Evolutionary conservation across 2,329 filamentous ascomycete species (phyloP), one percentile per base, ranked within the genome.

Genomic region (Grosmannia clavigera): DNA sequence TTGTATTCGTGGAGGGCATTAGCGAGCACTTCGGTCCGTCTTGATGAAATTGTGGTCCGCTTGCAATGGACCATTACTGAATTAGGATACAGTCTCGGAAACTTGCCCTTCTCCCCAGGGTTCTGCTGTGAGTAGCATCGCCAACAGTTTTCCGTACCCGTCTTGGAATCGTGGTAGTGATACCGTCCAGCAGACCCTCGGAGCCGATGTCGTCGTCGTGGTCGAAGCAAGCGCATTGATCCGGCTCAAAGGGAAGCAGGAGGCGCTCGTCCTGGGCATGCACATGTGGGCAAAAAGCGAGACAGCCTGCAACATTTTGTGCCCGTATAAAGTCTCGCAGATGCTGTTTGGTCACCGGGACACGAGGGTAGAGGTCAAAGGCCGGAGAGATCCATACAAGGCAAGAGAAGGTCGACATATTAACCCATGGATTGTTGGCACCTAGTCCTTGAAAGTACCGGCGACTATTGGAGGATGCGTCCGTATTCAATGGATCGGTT

Each of bases 181-280:
- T 50, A 50, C 40, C 29, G 40, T 35, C 55, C 55, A 11, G 11
- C 10, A 11, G 43, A 25, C 6, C 14, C 50, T 33, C 11, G 14
- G 55, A 19, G 12, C 40, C 19, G 27, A 31, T 35, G 38, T n/a
- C 25, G 29, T 51, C 43, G 40, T 57, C 27, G 10, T 55, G n/a
- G 38, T 57, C 55, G 38, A 57, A 57, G 55, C 55, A 57, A 33
- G 55, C 55, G 10, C 55, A 50, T 25, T 51, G 55, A 33, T 57
- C 40, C 12, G 55, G 55, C 33, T 57, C 40, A 50, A 57, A 57
- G n/a, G 55, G 55, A 50, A 57, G 55, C 16, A 57, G 40, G 22
- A 57, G 55, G 43, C 55, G 43, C 43, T 57, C 55, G 27, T 57
- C 55, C 5, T 57, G 40, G 12, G 22, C 40, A 11, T 35, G 6